Percentiles rank a stretch among this genome's conserved stretches.
phyloP scores from a whole-genome alignment of 2,329 filamentous ascomycete species.

The Pseudogymnoascus sp. region DNA sequence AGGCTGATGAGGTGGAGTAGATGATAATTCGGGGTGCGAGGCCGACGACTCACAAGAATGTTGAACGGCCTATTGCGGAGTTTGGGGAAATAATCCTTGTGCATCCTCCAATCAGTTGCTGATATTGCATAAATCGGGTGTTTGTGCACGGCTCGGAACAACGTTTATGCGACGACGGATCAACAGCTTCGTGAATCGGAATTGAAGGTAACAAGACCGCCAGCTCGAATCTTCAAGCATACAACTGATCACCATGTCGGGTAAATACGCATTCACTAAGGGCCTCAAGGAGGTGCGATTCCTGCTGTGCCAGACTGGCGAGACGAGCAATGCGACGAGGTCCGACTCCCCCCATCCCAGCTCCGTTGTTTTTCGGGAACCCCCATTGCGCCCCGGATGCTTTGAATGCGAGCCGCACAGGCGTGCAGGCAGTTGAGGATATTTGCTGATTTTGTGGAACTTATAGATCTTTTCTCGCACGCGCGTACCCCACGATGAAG shows the following conservation, averaged over 20 bases:
- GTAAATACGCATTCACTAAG: conserved; percentile 86
- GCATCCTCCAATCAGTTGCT: not conserved
- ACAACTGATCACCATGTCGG: conserved; percentile 55
- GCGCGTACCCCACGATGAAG: conserved; percentile 97
- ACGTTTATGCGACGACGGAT: not conserved
- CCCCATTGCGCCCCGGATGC: not conserved
- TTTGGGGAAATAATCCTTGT: conserved; percentile 7
- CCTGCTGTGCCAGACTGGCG: conserved; percentile 89
- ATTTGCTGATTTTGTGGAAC: not conserved
- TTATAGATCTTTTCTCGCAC: conserved; percentile 73
- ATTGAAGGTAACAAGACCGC: not conserved
- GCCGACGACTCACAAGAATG: conserved; percentile 5
- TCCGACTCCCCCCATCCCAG: conserved; percentile 36
- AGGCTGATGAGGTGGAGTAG: not conserved
- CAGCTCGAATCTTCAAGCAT: conserved; percentile 8
- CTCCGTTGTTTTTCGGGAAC: not conserved
- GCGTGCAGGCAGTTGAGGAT: not conserved
- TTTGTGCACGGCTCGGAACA: conserved; percentile 3
- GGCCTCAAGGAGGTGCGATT: conserved; percentile 92
- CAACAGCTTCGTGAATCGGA: conserved; percentile 6
- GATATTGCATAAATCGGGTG: conserved; percentile 1
- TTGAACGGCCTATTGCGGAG: conserved; percentile 4
- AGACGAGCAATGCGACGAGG: conserved; percentile 84
- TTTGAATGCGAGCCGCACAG: not conserved
- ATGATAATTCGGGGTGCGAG: conserved; percentile 5